Conservation (phyloP, 208 protist species). For the Herpetomonas tarakana region DNA sequence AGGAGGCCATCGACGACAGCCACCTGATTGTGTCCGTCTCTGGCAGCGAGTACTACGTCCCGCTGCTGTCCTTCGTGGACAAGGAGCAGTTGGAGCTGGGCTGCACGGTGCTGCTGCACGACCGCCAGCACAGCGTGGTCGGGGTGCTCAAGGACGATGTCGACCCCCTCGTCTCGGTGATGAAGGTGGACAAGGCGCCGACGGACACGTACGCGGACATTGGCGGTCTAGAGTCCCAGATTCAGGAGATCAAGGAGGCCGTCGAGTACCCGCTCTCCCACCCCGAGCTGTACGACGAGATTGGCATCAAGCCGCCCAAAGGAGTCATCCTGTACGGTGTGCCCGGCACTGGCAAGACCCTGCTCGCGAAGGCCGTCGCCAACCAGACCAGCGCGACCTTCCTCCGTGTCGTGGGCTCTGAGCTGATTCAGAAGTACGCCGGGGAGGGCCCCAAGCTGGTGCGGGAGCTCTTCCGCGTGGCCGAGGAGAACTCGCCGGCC, state of each 20-base stretch:
- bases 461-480: conserved; percentile 99
- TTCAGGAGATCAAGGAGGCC: conserved; percentile 99
- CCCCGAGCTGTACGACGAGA: conserved; percentile 99
- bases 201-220: conserved; percentile 99
- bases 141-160: conserved; percentile 98
- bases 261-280: conserved; percentile 99
- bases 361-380: conserved; percentile 99
- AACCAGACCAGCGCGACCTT: conserved; percentile 99
- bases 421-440: conserved; percentile 99
- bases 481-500: conserved; percentile 97
- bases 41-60: conserved; percentile 98
- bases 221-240: conserved; percentile 99
- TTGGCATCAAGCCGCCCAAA: conserved; percentile 99
- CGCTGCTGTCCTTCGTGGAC: conserved; percentile 99
- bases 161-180: conserved; percentile 99
- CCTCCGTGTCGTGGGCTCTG: conserved; percentile 99
- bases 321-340: conserved; percentile 99
- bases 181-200: conserved; percentile 99
- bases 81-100: conserved; percentile 98
- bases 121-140: conserved; percentile 96
- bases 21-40: conserved; percentile 98
- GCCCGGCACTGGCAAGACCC: conserved; percentile 98
- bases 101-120: conserved; percentile 96
- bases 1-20: conserved; percentile 99
- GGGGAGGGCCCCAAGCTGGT: conserved; percentile 99